Evolutionary conservation across 805 yeast genomes (phyloP).

Genomic region (Millerozyma acaciae): DNA sequence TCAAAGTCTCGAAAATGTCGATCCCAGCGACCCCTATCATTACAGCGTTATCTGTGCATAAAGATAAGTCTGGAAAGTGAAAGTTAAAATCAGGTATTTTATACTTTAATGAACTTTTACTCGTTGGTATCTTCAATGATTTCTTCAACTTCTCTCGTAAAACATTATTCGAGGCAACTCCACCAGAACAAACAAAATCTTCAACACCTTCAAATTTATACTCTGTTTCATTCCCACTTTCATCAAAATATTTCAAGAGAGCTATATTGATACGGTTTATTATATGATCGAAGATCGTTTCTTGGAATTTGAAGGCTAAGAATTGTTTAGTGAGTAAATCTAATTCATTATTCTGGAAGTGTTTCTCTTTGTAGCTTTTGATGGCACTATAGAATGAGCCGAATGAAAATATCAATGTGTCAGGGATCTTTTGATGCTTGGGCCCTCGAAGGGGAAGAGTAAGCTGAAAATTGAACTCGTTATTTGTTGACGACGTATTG

Average conservation of each 20-base stretch:
- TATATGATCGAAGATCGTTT: constrained; percentile 68
- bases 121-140: constrained; percentile 33
- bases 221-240: not conserved
- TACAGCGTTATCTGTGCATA: constrained; percentile 92
- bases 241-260: constrained; percentile 30
- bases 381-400: constrained; percentile 67
- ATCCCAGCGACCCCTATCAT: constrained; percentile 99
- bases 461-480: constrained; percentile 24
- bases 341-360: constrained; percentile 8
- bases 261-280: constrained; percentile 58
- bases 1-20: constrained; percentile 63
- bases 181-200: constrained; percentile 83
- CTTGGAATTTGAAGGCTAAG: constrained; percentile 59
- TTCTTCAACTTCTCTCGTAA: constrained; percentile 47
- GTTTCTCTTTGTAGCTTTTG: constrained; percentile 21
- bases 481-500: constrained; percentile 17
- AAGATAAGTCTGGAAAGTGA: constrained; percentile 61
- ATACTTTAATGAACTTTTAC: constrained; percentile 6
- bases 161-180: constrained; percentile 76
- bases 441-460: constrained; percentile 32
- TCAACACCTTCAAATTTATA: constrained; percentile 38
- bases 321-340: constrained; percentile 37
- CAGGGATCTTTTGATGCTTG: constrained; percentile 25
- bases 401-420: constrained; percentile 55
- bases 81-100: constrained; percentile 23